Evolutionary conservation across 495 filamentous ascomycete species (phyloP), one percentile per base, ranked within the genome.

Genomic region (Xanthoparmelia taractica): DNA sequence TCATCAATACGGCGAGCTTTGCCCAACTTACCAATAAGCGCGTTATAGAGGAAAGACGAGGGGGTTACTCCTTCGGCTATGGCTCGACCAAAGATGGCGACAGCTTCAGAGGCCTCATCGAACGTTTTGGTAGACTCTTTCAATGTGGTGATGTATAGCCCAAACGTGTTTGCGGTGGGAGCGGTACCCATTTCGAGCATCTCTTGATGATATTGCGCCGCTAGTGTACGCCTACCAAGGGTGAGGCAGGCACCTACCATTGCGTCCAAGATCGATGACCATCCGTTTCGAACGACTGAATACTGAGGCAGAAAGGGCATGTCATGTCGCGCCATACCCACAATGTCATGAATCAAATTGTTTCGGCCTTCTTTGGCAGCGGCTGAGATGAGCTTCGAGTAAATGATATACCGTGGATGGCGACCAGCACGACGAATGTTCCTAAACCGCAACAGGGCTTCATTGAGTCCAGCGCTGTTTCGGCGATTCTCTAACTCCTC

Each of bases 1-100:
- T 98, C 94, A 70, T 97, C 94, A 63, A 97, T 97, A 66, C 94
- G 91, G 58, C 94, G 87, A 55, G 94, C 94, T 78, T 97, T 97
- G 69, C 93, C 95, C 37, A 98, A 86, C 77, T 98, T 98, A 69
- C 94, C 94, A 63, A 98, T 98, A 13, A 98, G 83, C 45, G 95
- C 95, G 69, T 98, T 98, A 82, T 97, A 98, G 62, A 98, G 76
- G 83, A 98, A 98, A 3, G 93, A 96, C 18, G 88, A 92, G 25
- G 94, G 94, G 75, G 95, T 88, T 31, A 98, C 94, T 64, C 91
- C 91, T 75, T 98, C 94, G n/a, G 85, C 77, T 74, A 92, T 89
- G 62, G 94, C 93, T 63, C 89, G 89, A 69, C 90, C 88, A 80
- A 98, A 97, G 74, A 97, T 96, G 77, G 93, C 93, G 71, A 97